Base-by-base conservation (phyloP, 257 asterid genomes). In the Solanum microdontum region DNA sequence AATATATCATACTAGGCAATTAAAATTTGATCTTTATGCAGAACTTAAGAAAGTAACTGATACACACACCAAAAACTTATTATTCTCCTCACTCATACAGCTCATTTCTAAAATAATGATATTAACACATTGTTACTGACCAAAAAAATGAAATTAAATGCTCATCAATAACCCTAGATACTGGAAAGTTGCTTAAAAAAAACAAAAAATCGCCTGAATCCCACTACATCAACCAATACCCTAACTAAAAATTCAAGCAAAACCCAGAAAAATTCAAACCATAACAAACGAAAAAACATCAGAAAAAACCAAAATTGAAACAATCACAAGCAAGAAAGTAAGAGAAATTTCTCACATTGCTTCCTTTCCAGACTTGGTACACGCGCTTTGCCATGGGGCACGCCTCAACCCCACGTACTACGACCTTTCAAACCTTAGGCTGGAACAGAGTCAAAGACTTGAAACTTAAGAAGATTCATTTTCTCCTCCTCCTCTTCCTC, bases 281-380 rank as follows among this genome's bases (percentile, higher is more conserved):
- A 88, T 51, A 83, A 87, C 86, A 60, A 4, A 84, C 30, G 23
- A 36, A 60, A 43, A 80, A 68, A 90, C 32, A n/a, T 28, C n/a
- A 79, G 82, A 60, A 26, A 87, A 74, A 76, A 89, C 69, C 87
- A 83, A 83, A 77, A 60, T 76, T 30, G 15, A 39, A 85, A 88
- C 28, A 85, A 82, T 66, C 30, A 69, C 77, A 75, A 68, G 21
- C 32, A 34, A 87, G 34, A 87, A 60, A 83, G 45, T 26, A 66
- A 62, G 66, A 75, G n/a, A 48, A 88, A 69, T 79, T 87, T 93
- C 98, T 94, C 91, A 97, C 99, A 92, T 97, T 97, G 92, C 92
- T 95, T 76, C 98, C 99, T 94, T 95, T 94, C 99, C 99, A 97
- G 43, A 90, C 97, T 93, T 97, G 87, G 95, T 95, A 89, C 90